Percentiles rank a stretch among this genome's conserved stretches.
Conservation (phyloP, 345 rosid genomes). For the Luvunga scandens region DNA sequence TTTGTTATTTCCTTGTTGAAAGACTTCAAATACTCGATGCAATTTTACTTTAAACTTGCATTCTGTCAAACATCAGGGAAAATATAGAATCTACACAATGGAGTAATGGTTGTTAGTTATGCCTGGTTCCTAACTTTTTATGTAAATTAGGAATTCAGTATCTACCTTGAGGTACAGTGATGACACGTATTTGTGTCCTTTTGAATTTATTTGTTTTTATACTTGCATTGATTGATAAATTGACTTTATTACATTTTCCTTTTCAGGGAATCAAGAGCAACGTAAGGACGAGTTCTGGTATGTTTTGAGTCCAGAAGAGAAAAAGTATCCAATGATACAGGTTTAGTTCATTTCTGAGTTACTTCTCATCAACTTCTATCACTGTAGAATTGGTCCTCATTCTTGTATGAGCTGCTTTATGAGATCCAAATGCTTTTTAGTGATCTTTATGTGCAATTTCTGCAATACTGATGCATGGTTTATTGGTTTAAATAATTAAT, state of each 20-base stretch:
- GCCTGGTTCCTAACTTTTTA: background rate
- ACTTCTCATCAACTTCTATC: conserved; percentile 10
- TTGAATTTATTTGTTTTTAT: background rate
- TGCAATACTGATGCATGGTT: background rate
- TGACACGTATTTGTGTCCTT: background rate
- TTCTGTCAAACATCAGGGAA: background rate
- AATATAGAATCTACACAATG: background rate
- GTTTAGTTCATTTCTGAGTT: conserved; percentile 31
- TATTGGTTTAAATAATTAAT: background rate
- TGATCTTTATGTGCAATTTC: background rate
- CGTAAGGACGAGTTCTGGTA: conserved; percentile 96
- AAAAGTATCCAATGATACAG: conserved; percentile 77
- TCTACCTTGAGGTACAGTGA: background rate
- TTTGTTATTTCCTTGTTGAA: background rate
- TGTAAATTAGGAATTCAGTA: background rate
- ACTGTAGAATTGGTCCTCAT: background rate
- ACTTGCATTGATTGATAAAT: background rate
- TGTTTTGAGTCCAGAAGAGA: conserved; percentile 77
- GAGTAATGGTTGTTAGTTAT: background rate
- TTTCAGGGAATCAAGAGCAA: conserved; percentile 83
- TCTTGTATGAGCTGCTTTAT: background rate
- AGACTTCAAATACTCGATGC: background rate
- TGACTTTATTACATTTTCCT: background rate
- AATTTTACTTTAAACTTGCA: background rate
- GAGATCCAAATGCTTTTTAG: background rate